A percentile compares a stretch with the other conserved stretches of the same genome.
These are phyloP conservation scores for Pseudoscleropodium purum DNA, from an alignment of 225 moss, liverwort and hornwort genomes.

Conservation along the genomic window DNA sequence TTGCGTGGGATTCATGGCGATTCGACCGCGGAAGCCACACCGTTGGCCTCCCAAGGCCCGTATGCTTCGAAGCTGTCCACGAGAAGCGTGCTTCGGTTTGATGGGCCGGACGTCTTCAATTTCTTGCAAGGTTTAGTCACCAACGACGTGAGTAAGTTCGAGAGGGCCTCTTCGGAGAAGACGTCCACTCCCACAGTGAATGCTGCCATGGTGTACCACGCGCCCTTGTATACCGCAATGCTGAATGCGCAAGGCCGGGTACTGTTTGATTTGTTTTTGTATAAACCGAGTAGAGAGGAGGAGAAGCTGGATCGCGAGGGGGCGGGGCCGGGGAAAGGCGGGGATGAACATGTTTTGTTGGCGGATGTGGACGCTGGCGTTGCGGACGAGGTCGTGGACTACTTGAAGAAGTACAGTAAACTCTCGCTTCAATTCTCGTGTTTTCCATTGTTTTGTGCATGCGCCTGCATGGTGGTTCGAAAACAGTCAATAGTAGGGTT, in stretches of 20 bases:
- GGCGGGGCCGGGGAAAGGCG: not conserved
- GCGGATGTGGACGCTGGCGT: slow-evolving; percentile 58
- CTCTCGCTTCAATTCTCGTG: not conserved
- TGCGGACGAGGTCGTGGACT: slow-evolving; percentile 51
- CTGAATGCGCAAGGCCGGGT: slow-evolving; percentile 80
- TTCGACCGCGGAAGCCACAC: not conserved
- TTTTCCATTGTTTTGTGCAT: not conserved
- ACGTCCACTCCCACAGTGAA: slow-evolving; percentile 35
- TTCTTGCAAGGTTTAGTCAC: slow-evolving; percentile 80
- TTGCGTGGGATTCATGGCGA: not conserved
- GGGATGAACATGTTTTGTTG: not conserved
- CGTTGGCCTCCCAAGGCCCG: not conserved
- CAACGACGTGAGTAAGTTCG: slow-evolving; percentile 48
- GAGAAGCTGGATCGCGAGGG: slow-evolving; percentile 16
- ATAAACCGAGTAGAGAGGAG: slow-evolving; percentile 27
- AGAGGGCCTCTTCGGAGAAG: not conserved
- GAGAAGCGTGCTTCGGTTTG: slow-evolving; percentile 48
- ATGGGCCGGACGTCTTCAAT: slow-evolving; percentile 60
- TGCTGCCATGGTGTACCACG: slow-evolving; percentile 17
- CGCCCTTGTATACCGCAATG: slow-evolving; percentile 76
- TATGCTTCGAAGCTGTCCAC: not conserved
- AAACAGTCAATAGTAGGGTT: not conserved
- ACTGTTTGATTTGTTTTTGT: slow-evolving; percentile 75
- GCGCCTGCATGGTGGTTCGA: not conserved
- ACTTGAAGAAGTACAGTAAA: slow-evolving; percentile 63